Percentiles rank a stretch among this genome's conserved stretches.
Evolutionary conservation across 345 rosid species (phyloP).

Genomic region (Kandelia obovata): DNA sequence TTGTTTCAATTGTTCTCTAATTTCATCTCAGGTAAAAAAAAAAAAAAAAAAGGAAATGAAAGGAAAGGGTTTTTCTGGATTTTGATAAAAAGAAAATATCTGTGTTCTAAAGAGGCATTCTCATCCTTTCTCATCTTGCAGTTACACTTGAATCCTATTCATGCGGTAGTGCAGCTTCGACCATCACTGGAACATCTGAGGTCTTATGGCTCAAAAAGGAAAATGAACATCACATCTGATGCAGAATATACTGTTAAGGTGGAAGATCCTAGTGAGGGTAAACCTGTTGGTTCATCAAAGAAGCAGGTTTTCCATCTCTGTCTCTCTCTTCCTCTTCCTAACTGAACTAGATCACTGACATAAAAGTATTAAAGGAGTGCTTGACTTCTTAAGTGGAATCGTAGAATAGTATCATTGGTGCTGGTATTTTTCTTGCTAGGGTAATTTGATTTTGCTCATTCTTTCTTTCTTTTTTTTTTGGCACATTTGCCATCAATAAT

Average conservation of each 20-base stretch:
- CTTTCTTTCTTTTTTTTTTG: too few species aligned
- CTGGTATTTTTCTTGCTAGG: neutral
- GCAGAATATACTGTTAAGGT: conserved; percentile 35
- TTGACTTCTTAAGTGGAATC: neutral
- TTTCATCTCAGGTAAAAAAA: too few species aligned
- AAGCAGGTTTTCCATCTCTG: conserved; percentile 45
- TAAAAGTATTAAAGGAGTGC: neutral
- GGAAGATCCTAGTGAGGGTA: conserved; percentile 36
- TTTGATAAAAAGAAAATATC: neutral
- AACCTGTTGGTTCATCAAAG: conserved; percentile 48
- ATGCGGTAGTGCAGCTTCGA: conserved; percentile 83
- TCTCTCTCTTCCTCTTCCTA: neutral
- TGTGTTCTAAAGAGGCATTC: conserved; percentile 10
- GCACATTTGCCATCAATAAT: neutral
- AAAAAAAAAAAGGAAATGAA: too few species aligned
- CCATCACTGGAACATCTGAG: conserved; percentile 52
- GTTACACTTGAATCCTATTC: conserved; percentile 80
- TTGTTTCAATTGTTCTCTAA: too few species aligned
- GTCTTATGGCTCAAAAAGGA: conserved; percentile 38
- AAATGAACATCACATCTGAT: conserved; percentile 27
- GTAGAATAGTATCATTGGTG: neutral
- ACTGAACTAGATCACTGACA: neutral
- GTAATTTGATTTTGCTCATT: neutral
- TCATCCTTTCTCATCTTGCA: conserved; percentile 41
- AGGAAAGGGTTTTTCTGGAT: neutral